Base-by-base conservation (phyloP, 352 stramenopile genomes). In the Globisporangium uncinulatum region DNA sequence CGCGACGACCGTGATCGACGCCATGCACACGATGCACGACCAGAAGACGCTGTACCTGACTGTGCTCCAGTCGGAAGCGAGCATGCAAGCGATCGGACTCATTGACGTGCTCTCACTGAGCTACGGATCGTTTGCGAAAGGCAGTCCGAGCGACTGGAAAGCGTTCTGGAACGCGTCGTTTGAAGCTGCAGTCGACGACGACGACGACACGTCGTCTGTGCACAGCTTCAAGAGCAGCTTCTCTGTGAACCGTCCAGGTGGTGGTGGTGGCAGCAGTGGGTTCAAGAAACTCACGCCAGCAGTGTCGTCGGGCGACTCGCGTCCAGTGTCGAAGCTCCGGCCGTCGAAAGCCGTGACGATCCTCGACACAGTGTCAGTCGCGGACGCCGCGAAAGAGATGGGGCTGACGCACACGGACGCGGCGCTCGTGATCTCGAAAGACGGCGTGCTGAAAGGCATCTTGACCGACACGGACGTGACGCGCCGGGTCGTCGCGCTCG, bases 381-480 rank as follows among this genome's bases (percentile, higher is more conserved):
- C 93, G 0, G 79, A 97, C 21, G 90, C 97, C 11, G 87, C 86
- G 0, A 79, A 91, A 57, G 86, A 97, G 61, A 94, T 99, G 73
- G 83, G 85, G 29, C 62, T 79, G 29, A 89, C 96, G 31, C 81
- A 97, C 57, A 90, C 89, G 4, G 94, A 98, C 56, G 93, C 95
- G 3, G 92, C 96, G 4, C 74, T 99, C 13, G 86, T 99, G 21
- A 91, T 98, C 56, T 92, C 86, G 24, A 65, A 80, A 4, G 76
- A 91, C 46, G 95, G 95, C 21, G 87, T 79, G 7, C 74, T 99
- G 24, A 74, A 87, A 41, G 96, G 96, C 54, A 99, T 99, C 63
- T 75, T 98, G 48, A 99, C 95, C 13, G 96, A 99, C 50, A 96
- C 86, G 14, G 86, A 96, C 61, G 83, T 96, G 20, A 95, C 86